A percentile compares a stretch with the other conserved stretches of the same genome.
These are phyloP conservation scores for Eremochloa ophiuroides DNA, from an alignment of 176 grass and related monocot genomes.

Conservation along the genomic window DNA sequence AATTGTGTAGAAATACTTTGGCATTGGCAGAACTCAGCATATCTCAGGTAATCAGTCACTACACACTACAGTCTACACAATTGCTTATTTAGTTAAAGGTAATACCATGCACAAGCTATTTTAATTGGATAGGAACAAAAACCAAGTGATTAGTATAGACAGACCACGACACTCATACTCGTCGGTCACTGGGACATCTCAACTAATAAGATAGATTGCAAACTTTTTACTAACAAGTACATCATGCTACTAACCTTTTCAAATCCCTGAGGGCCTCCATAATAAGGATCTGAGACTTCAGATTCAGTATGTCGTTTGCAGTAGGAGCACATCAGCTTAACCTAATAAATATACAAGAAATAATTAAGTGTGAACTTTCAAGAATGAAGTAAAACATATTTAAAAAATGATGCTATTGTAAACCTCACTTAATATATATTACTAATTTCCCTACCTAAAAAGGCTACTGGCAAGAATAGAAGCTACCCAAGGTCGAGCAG, in stretches of 20 bases:
- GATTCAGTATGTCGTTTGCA: conserved; percentile 76
- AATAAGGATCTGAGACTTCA: conserved; percentile 99
- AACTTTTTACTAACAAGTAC: neutral
- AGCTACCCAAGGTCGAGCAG: neutral
- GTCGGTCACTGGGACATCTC: neutral
- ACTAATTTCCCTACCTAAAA: neutral
- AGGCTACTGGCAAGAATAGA: neutral
- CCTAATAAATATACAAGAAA: conserved; percentile 25
- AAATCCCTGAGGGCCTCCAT: conserved; percentile 89
- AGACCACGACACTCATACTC: neutral
- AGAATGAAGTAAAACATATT: neutral
- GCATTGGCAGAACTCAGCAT: neutral
- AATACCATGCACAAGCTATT: neutral
- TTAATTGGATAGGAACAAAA: neutral
- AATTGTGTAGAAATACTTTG: neutral
- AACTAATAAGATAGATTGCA: neutral
- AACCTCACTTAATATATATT: conserved; percentile 1
- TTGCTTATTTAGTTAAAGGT: neutral
- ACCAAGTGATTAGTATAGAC: neutral
- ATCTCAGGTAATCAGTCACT: neutral
- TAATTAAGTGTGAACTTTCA: neutral
- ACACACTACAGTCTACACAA: neutral
- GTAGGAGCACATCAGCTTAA: conserved; percentile 96
- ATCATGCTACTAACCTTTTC: conserved; percentile 55
- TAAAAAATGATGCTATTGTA: neutral